Evolutionary conservation across 106 monocot species (phyloP), one percentile per base, ranked within the genome.

Genomic region (Phalaenopsis equestris): DNA sequence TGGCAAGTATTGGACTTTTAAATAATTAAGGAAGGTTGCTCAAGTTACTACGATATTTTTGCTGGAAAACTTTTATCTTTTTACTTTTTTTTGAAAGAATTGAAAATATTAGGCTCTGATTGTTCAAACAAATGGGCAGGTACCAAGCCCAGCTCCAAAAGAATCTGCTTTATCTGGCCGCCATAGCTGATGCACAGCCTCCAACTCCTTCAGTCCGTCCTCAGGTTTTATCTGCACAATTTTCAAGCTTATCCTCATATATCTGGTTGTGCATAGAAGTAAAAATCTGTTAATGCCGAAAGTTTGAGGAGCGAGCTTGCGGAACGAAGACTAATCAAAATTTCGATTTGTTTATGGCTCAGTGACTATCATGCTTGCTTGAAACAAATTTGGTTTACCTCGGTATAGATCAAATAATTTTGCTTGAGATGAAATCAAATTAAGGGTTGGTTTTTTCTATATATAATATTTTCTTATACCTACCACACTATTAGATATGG

Each of bases 131-230:
- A 49, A 21, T 76, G 41, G 49, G 80, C 85, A 96, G 96, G 87
- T 96, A 94, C 43, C 96, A 96, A 90, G 88, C 93, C 14, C 93
- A 90, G 73, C 94, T 96, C 78, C 96, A 96, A 79, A 93, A 92
- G 89, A 96, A 96, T 85, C 89, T 96, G 6, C 49, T 96, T 75
- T 96, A 89, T 81, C 84, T 96, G 1, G 96, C 96, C 57, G 96
- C 96, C 56, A 96, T 96, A 45, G 96, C 96, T 41, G 96, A 96
- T 89, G 87, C 94, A 12, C 96, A 96, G 68, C 92, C 96, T 52
- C 93, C 89, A 45, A 48, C 86, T 56, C 78, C 89, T 74, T 46
- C 93, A 61, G 78, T 80, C 55, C 93, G 87, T 42, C 91, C 94
- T 70, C 96, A 91, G 90, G 93, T 96, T 76, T 73, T 61, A 19